Evolutionary conservation across 2,329 filamentous ascomycete genomes (phyloP), one percentile per base, ranked within the genome.

Genomic region (Cyanodermella asteris): DNA sequence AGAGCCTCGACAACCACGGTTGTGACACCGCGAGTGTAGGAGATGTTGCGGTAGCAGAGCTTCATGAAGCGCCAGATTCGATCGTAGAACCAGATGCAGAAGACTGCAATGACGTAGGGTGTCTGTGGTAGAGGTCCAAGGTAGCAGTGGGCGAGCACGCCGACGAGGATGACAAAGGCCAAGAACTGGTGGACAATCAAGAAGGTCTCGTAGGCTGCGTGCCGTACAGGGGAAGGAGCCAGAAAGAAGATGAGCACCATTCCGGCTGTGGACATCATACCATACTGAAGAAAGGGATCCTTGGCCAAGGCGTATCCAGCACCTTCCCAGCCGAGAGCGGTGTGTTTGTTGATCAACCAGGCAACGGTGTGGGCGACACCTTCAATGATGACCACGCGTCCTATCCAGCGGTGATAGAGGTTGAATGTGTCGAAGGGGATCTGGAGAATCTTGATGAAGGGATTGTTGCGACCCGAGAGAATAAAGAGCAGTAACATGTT

Each of bases 371-470:
- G 80, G 6, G 73, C 55, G 24, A 80, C 38, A 10, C 64, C 51
- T 45, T 87, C 73, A 4, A 73, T 26, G n/a, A 76, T 64, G 14
- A 77, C 64, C 21, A 82, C 65, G 14, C 78, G 64, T 15, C 76
- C 78, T 32, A 78, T 64, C 76, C 77, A 90, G 34, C 78, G 65
- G 46, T 90, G 78, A 25, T 87, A 55, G 6, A 87, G 68, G 45
- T 94, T 94, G 60, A 90, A 94, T 1, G 82, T 91, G 47, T 94
- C 87, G 51, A 93, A 97, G 46, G 77, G 84, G 45, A 94, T 73
- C 38, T 73, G 67, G 29, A 94, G 61, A 17, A 90, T 47, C 4
- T 58, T 48, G 41, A 94, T 93, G 24, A 93, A 57, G 6, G 80
- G 78, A 51, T 94, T 97, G 56, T 94, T 94, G 43, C 87, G 74